Evolutionary conservation across 768 basidiomycete species (phyloP).

Genomic region (Pleurotus cornucopiae): DNA sequence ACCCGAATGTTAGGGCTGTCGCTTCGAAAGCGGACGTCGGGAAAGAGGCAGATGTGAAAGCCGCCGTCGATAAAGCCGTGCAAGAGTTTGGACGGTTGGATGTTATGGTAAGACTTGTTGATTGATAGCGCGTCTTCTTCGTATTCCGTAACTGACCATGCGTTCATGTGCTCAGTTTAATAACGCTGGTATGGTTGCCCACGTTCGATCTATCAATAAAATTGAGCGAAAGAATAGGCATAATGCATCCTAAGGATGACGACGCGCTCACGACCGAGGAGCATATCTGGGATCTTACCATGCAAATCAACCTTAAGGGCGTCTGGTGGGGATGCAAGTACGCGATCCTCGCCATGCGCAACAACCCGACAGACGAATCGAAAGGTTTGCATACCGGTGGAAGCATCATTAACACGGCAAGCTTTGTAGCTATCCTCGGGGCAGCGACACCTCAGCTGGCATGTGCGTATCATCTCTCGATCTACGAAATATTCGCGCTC

Average conservation of each 20-base stretch:
- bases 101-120: constrained; percentile 65
- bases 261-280: constrained; percentile 96
- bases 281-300: constrained; percentile 90
- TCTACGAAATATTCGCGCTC: neutral
- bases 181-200: constrained; percentile 62
- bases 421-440: constrained; percentile 93
- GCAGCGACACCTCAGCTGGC: constrained; percentile 99
- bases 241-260: constrained; percentile 96
- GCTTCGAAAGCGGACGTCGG: constrained; percentile 82
- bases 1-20: constrained; percentile 64
- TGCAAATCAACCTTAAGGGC: constrained; percentile 95
- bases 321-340: constrained; percentile 99
- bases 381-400: constrained; percentile 80
- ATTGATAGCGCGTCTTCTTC: neutral
- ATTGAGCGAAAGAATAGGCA: constrained; percentile 48
- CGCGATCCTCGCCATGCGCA: constrained; percentile 93
- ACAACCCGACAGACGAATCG: constrained; percentile 78
- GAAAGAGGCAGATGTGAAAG: constrained; percentile 83
- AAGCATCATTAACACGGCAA: constrained; percentile 97
- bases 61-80: constrained; percentile 74
- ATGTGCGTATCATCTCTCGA: constrained; percentile 47
- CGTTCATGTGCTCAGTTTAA: constrained; percentile 64
- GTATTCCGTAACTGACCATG: neutral
- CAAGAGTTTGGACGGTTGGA: constrained; percentile 90
- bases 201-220: neutral